phyloP scores from a whole-genome alignment of 169 alveolate species.

The Blepharisma undulans region DNA sequence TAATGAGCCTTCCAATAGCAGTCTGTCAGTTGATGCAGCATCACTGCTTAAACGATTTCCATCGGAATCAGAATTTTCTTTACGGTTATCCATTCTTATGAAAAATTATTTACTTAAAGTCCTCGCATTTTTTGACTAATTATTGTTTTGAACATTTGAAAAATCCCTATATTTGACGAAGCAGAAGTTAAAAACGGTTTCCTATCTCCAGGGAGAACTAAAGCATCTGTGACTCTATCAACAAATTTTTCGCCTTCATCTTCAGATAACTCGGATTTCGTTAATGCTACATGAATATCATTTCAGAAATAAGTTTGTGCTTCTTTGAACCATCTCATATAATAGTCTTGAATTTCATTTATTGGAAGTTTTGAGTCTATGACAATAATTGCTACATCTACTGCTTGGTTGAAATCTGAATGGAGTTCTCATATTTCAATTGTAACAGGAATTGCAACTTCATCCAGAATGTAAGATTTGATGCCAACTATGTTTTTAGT shows the following conservation, averaged over 20 bases:
- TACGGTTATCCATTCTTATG: not conserved
- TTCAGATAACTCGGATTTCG: not conserved
- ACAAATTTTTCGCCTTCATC: not conserved
- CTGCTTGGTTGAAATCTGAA: not conserved
- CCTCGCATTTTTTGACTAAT: not conserved
- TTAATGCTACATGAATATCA: not conserved
- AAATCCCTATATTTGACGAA: not conserved
- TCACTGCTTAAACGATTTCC: not conserved
- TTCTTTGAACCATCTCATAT: not conserved
- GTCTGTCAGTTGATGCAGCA: not conserved
- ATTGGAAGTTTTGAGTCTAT: not conserved
- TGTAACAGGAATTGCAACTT: not conserved
- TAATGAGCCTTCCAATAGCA: not conserved
- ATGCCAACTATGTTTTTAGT: constrained; percentile 15
- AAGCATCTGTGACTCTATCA: not conserved
- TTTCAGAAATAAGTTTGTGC: not conserved
- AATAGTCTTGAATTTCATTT: not conserved
- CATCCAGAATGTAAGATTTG: constrained; percentile 24
- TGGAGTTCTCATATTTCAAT: constrained; percentile 32
- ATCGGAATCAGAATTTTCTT: not conserved
- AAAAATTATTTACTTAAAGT: not conserved
- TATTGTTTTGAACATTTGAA: constrained; percentile 5
- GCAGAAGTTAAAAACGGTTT: constrained; percentile 24
- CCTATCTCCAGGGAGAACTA: not conserved
- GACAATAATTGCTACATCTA: constrained; percentile 3